phyloP scores from a whole-genome alignment of 2,329 filamentous ascomycete genomes.

The Cadophora luteo-olivacea region DNA sequence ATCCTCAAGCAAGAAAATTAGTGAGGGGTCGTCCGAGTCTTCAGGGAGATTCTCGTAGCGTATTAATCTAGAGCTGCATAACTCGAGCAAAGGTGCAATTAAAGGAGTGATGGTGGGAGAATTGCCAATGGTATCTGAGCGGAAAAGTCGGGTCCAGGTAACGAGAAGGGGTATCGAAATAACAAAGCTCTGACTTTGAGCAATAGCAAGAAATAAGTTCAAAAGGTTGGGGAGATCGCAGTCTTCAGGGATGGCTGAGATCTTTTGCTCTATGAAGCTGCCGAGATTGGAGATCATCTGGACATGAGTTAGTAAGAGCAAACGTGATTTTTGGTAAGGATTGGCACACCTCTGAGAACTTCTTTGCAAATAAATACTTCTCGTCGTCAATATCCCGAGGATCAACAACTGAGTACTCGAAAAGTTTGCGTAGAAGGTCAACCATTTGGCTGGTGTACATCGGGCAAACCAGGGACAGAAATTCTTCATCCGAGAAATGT shows the following conservation, averaged over 20 bases:
- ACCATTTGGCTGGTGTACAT: slow-evolving; percentile 79
- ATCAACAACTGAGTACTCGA: slow-evolving; percentile 80
- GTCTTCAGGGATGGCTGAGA: slow-evolving; percentile 66
- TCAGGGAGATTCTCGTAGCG: slow-evolving; percentile 88
- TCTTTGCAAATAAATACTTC: slow-evolving; percentile 92
- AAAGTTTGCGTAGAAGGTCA: slow-evolving; percentile 73
- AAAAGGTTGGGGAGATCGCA: slow-evolving; percentile 78
- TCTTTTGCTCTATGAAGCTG: slow-evolving; percentile 82
- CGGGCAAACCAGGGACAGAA: slow-evolving; percentile 76
- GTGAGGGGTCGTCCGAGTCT: slow-evolving; percentile 79
- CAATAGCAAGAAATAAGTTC: slow-evolving; percentile 77
- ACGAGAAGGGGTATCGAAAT: slow-evolving; percentile 93
- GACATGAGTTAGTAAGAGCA: background rate
- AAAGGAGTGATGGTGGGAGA: slow-evolving; percentile 65
- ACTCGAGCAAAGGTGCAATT: slow-evolving; percentile 79
- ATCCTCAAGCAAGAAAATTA: slow-evolving; percentile 87
- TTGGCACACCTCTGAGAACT: slow-evolving; percentile 79
- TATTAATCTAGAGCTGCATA: slow-evolving; percentile 82
- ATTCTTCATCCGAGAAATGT: slow-evolving; percentile 79
- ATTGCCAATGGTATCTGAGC: slow-evolving; percentile 71
- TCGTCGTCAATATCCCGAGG: slow-evolving; percentile 86
- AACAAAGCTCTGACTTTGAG: slow-evolving; percentile 85
- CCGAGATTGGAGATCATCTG: slow-evolving; percentile 86
- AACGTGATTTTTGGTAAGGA: background rate
- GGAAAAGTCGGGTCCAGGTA: slow-evolving; percentile 84